Conservation (phyloP, 1,284 basidiomycete species). For the Ustilago bromivora region DNA sequence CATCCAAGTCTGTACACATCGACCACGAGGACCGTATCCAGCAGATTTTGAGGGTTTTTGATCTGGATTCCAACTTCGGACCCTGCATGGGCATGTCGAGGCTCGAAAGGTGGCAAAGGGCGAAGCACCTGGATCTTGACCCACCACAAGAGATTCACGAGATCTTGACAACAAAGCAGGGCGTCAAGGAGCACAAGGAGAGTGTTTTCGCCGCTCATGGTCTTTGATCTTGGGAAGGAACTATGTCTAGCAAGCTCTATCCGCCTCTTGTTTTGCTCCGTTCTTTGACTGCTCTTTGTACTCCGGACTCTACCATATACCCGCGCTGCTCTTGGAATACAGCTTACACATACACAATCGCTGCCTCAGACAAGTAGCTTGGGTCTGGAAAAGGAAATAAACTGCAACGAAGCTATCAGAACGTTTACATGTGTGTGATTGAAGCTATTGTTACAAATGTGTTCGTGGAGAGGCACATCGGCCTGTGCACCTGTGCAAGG, state of each 20-base stretch:
- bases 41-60: slow-evolving; percentile 66
- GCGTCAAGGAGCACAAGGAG: slow-evolving; percentile 41
- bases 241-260: not conserved
- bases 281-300: slow-evolving; percentile 17
- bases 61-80: slow-evolving; percentile 74
- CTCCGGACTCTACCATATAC: slow-evolving; percentile 33
- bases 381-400: not conserved
- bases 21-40: slow-evolving; percentile 62
- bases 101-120: slow-evolving; percentile 88
- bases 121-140: slow-evolving; percentile 80
- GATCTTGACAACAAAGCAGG: slow-evolving; percentile 63
- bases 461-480: not conserved
- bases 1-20: slow-evolving; percentile 55
- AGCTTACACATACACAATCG: slow-evolving; percentile 2
- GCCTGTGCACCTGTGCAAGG: not conserved
- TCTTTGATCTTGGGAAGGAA: slow-evolving; percentile 11
- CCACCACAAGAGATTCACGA: slow-evolving; percentile 82
- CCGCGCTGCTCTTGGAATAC: slow-evolving; percentile 23
- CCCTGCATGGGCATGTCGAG: slow-evolving; percentile 86
- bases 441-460: slow-evolving; percentile 27
- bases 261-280: not conserved
- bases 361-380: not conserved
- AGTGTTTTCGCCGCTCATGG: slow-evolving; percentile 43
- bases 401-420: not conserved
- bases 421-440: not conserved